Evolutionary conservation across 2,329 filamentous ascomycete genomes (phyloP), one percentile per base, ranked within the genome.

Genomic region (Aspergillus puulaauensis): DNA sequence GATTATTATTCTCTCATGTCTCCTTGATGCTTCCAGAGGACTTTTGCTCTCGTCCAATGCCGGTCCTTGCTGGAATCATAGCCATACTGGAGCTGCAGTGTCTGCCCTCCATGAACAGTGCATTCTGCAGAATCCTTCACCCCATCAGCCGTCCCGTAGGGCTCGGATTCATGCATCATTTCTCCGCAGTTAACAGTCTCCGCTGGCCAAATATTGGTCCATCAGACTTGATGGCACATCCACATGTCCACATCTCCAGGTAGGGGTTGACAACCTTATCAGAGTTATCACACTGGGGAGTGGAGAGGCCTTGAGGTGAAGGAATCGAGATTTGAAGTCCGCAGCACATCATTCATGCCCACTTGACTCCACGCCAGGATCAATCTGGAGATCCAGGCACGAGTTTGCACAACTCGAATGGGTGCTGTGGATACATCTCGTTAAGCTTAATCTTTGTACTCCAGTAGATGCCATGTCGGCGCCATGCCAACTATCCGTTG

Each of bases 161-260:
- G 60, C 62, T 56, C 52, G 52, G 55, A 58, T 48, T 59, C 56
- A 56, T 64, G 52, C 63, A 61, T 51, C 57, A 43, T 49, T 65
- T 64, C 63, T 66, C 64, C 62, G 64, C 64, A 64, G 56, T 66
- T 58, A 58, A 65, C 62, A 61, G 64, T 60, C 46, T 61, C 64
- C 64, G 64, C 62, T 47, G 52, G 41, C 58, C 55, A 52, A 59
- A 62, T 64, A 58, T 57, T 63, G 63, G 63, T 56, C 60, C 58
- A 54, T 58, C 52, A 50, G 50, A 49, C 62, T 61, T 66, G 61
- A 64, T 65, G 64, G 62, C 64, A 65, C 64, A 66, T 66, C 64
- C 64, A 66, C 64, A 64, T 62, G 64, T 57, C 64, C 64, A 66
- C 64, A 64, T 59, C 54, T 57, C 51, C 54, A 61, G 40, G 59